These are phyloP conservation scores for Boeremia exigua DNA, from an alignment of 2,329 filamentous ascomycete genomes.

Conservation along the genomic window DNA sequence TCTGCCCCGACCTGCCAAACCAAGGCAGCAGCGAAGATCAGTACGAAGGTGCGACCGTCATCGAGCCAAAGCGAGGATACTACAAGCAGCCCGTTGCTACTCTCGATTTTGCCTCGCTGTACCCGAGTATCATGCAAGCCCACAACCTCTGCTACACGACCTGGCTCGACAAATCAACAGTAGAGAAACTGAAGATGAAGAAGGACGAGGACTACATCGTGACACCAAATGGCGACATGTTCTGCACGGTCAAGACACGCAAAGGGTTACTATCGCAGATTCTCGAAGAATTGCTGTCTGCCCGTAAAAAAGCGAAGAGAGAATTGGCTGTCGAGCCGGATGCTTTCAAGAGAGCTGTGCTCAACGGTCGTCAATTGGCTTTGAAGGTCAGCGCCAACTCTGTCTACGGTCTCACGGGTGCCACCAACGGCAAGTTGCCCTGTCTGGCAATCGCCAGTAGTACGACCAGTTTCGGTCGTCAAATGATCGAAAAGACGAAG, in stretches of 20 bases:
- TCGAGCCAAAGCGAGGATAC: conserved; percentile 91
- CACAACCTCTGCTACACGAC: conserved; percentile 99
- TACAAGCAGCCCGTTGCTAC: conserved; percentile 96
- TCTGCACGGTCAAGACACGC: conserved; percentile 84
- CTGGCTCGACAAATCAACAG: conserved; percentile 75
- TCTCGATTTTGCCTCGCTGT: conserved; percentile 97
- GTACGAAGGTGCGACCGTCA: conserved; percentile 97
- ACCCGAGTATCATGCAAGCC: conserved; percentile 98
- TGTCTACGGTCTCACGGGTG: conserved; percentile 96
- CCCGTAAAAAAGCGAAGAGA: conserved; percentile 92
- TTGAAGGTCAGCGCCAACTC: conserved; percentile 97
- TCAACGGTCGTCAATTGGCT: conserved; percentile 96
- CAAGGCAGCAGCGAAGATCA: conserved; percentile 77
- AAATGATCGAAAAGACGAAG: conserved; percentile 99
- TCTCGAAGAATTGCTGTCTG: conserved; percentile 88
- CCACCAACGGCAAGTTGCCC: conserved; percentile 92
- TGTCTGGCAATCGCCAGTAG: conserved; percentile 95
- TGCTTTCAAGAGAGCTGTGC: conserved; percentile 94
- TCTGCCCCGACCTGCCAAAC: conserved; percentile 84
- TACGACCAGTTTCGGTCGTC: conserved; percentile 93
- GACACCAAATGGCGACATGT: conserved; percentile 92
- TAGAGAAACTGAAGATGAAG: conserved; percentile 77
- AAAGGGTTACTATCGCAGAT: conserved; percentile 95
- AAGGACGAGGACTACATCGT: conserved; percentile 96
- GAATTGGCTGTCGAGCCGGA: conserved; percentile 89